Percentiles rank a stretch among this genome's conserved stretches.
phyloP scores from a whole-genome alignment of 2,329 filamentous ascomycete species.

The Venturia nashicola region DNA sequence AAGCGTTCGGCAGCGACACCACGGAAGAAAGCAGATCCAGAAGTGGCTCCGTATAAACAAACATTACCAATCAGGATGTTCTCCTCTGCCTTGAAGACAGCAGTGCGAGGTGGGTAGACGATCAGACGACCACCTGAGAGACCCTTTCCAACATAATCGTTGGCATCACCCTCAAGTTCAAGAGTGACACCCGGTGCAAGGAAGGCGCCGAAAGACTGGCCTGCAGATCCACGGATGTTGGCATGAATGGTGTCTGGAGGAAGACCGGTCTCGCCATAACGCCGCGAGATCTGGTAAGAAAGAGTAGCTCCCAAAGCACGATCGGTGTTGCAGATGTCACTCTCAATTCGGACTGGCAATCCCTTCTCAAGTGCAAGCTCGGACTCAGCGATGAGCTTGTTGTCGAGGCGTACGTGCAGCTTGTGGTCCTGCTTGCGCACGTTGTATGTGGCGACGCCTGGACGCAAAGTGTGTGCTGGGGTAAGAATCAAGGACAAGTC shows the following conservation, averaged over 20 bases:
- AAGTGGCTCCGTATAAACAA: constrained; percentile 88
- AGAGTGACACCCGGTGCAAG: constrained; percentile 86
- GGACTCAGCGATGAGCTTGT: constrained; percentile 92
- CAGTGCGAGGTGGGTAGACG: constrained; percentile 79
- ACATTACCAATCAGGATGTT: constrained; percentile 90
- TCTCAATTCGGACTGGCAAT: constrained; percentile 83
- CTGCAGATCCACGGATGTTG: constrained; percentile 92
- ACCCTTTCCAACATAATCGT: constrained; percentile 95
- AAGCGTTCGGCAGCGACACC: constrained; percentile 94
- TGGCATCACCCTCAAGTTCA: constrained; percentile 89
- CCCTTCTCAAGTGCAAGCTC: constrained; percentile 93
- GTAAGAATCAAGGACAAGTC: constrained; percentile 87
- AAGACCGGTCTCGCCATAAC: constrained; percentile 78
- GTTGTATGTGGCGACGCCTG: constrained; percentile 92
- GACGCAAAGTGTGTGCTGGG: constrained; percentile 88
- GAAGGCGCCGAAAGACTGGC: constrained; percentile 93
- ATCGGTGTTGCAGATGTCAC: constrained; percentile 93
- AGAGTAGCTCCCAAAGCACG: constrained; percentile 86
- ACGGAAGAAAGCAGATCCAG: constrained; percentile 89
- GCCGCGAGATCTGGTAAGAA: constrained; percentile 90
- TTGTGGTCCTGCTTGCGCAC: constrained; percentile 95
- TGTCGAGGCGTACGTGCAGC: constrained; percentile 84
- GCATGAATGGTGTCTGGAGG: constrained; percentile 90
- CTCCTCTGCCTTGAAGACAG: constrained; percentile 91
- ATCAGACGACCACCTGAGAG: constrained; percentile 87